Evolutionary conservation across 148 eudicot genomes (phyloP), one percentile per base, ranked within the genome.

Genomic region (Persicaria tinctoria): DNA sequence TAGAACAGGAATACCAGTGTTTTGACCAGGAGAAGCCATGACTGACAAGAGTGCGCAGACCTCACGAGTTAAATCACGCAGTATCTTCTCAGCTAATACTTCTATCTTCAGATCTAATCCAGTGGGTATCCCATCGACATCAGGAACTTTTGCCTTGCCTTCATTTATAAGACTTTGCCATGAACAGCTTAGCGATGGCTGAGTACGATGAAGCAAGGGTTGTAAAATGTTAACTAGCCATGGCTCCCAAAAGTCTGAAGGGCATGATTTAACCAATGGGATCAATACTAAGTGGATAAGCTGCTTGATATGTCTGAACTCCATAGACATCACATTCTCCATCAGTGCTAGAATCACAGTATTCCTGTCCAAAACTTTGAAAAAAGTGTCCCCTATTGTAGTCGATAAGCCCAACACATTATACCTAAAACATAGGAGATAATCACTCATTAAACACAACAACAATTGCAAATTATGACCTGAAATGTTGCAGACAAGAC

Each of bases 41-140:
- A 84, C 89, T 13, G 91, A 83, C 73, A 96, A 80, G 32, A 96
- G 85, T 20, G 87, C 83, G 79, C 97, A 90, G 73, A 88, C 86
- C 79, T 96, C 97, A 73, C 99, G 97, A 51, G 97, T 90, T 77
- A 96, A 76, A 84, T 84, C 91, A 72, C 99, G 90, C 77, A 96
- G 97, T 77, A 96, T 79, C 86, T 92, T 96, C 83, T 96, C 99
- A 84, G 90, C 99, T 90, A 92, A 92, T 38, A 96, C 97, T 88
- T 96, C 99, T 41, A 92, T 87, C 80, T 90, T 92, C 44, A 96
- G 74, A 82, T 96, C 97, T 11, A 91, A 79, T n/a, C 94, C 97
- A 20, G 79, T 84, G 54, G 51, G 73, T 79, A 89, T 70, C 51
- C 87, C 93, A 81, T 76, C 86, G 73, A 86, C 83, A 83, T 96